Evolutionary conservation across 2,329 filamentous ascomycete genomes (phyloP).

Genomic region (Dactylellina cionopaga): DNA sequence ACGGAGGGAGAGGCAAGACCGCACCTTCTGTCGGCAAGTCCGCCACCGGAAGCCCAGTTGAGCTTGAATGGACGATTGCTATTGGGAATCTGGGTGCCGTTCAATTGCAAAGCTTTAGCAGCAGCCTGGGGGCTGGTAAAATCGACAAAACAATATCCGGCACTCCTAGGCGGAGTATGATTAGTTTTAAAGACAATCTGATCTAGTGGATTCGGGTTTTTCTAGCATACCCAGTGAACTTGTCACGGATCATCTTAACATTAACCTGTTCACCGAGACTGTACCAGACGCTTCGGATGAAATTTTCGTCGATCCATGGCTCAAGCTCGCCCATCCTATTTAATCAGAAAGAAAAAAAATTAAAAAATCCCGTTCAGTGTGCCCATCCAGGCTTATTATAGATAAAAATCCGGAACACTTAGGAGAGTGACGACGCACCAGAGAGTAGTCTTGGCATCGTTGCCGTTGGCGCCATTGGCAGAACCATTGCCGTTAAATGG

Average conservation of each 20-base stretch:
- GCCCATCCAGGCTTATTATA: not conserved
- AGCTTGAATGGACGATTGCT: constrained; percentile 96
- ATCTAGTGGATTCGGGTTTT: no score
- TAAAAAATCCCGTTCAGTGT: constrained; percentile 13
- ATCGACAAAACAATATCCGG: constrained; percentile 98
- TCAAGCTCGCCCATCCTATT: constrained; percentile 97
- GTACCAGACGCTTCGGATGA: constrained; percentile 94
- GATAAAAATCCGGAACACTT: constrained; percentile 1
- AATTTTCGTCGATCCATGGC: constrained; percentile 99
- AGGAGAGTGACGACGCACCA: no score
- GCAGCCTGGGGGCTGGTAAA: constrained; percentile 85
- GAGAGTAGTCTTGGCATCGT: constrained; percentile 57
- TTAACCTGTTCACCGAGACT: constrained; percentile 94
- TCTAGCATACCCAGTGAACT: constrained; percentile 99
- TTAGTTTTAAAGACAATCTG: constrained; percentile 57
- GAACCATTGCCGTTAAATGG: constrained; percentile 57
- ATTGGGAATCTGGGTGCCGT: constrained; percentile 90
- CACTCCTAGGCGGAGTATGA: constrained; percentile 72
- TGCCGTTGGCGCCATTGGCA: constrained; percentile 55
- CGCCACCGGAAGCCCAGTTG: constrained; percentile 98
- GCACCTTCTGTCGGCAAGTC: constrained; percentile 90
- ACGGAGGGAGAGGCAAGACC: constrained; percentile 56
- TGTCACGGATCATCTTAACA: constrained; percentile 99
- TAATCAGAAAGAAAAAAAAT: not conserved
- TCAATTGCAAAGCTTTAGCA: constrained; percentile 87